phyloP scores from a whole-genome alignment of 345 rosid genomes.

The Durio zibethinus region DNA sequence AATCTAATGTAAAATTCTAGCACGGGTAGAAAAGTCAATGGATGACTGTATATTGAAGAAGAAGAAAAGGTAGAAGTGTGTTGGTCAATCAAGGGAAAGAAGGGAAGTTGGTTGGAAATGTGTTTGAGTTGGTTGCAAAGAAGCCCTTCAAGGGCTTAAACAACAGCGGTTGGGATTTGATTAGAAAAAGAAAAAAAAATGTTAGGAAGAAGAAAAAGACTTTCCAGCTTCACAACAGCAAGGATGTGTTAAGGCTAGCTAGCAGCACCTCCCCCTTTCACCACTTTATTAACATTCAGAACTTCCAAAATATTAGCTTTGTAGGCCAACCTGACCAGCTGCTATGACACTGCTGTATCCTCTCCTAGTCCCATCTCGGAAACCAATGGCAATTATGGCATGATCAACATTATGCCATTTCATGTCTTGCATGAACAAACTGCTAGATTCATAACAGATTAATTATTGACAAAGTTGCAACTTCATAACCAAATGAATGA shows the following conservation, averaged over 20 bases:
- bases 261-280: not conserved
- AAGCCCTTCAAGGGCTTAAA: not conserved
- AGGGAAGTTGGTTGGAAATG: slow-evolving; percentile 31
- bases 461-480: too few relatives aligned
- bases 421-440: not conserved
- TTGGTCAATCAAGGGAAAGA: not conserved
- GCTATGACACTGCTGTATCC: not conserved
- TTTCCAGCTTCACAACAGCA: slow-evolving; percentile 70
- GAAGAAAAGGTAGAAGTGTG: slow-evolving; percentile 3
- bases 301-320: not conserved
- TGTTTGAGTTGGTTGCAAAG: slow-evolving; percentile 34
- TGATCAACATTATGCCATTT: not conserved
- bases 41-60: not conserved
- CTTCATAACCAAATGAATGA: too few relatives aligned
- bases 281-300: not conserved
- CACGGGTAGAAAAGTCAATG: not conserved
- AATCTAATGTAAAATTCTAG: not conserved
- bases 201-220: slow-evolving; percentile 65
- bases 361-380: not conserved
- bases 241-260: slow-evolving; percentile 26
- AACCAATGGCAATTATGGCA: too few relatives aligned
- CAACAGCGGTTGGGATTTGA: not conserved
- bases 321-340: not conserved
- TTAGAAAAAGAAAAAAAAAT: slow-evolving; percentile 18
- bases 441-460: too few relatives aligned